Evolutionary conservation across 805 yeast species (phyloP), one percentile per base, ranked within the genome.

Genomic region (Candida cerambycidarum): DNA sequence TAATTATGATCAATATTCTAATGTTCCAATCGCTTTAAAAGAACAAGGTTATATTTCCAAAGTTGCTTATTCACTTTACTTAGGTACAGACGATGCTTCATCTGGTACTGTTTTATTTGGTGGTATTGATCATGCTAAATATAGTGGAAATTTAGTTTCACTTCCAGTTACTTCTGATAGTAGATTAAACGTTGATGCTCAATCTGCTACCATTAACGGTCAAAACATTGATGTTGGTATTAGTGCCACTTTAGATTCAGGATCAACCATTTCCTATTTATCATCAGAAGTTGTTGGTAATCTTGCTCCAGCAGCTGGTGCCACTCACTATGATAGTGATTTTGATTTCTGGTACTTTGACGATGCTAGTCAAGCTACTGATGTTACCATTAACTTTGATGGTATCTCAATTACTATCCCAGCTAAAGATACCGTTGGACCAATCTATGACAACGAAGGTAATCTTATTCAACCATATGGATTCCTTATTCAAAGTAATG

Each of bases 171-270:
- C 39, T 6, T 19, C 30, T 24, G 15, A 1, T 8, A 61, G 71
- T 25, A 64, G 75, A 38, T 56, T 79, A 28, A 73, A 75, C 30
- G 56, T 79, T 35, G 73, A 78, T 2, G 55, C 78, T 13, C 65
- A 67, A 45, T 61, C 68, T 5, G 13, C 77, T 3, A 29, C 44
- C n/a, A 36, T 54, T 37, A 43, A 47, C 38, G 51, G 53, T 9
- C 14, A 42, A 8, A 35, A 29, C 5, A 13, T 37, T 15, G 45
- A 48, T n/a, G 14, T 41, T 17, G 44, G 37, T 6, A 12, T 10
- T n/a, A 8, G 30, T n/a, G 29, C 21, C 38, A 16, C 33, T 46
- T 39, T 65, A 32, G 72, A 66, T 45, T 53, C 67, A 3, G 72
- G 72, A 10, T 48, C 68, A 9, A 66, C 72, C 3, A 55, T 59